phyloP scores from a whole-genome alignment of 2,329 filamentous ascomycete species.

The Paecilomyces dactylethromorphus region DNA sequence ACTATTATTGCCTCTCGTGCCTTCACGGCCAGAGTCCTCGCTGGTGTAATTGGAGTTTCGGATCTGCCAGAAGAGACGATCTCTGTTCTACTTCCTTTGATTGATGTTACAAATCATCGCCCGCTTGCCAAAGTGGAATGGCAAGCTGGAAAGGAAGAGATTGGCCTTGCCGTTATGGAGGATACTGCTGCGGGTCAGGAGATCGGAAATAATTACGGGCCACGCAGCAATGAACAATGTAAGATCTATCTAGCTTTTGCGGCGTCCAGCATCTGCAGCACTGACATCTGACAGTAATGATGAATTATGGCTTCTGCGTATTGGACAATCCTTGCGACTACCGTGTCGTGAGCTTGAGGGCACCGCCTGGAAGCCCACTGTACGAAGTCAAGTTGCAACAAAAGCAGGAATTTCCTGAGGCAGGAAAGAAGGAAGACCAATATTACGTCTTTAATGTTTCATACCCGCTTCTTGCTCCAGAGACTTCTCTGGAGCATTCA shows the following conservation, averaged over 20 bases:
- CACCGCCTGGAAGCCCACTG: slow-evolving; percentile 33
- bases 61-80: slow-evolving; percentile 52
- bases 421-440: slow-evolving; percentile 25
- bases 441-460: slow-evolving; percentile 41
- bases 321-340: slow-evolving; percentile 38
- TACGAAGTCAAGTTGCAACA: slow-evolving; percentile 28
- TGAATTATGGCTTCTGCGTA: slow-evolving; percentile 43
- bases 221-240: slow-evolving; percentile 67
- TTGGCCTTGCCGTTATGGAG: slow-evolving; percentile 38
- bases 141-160: slow-evolving; percentile 39
- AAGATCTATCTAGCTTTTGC: slow-evolving; percentile 5
- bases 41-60: slow-evolving; percentile 25
- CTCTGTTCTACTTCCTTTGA: slow-evolving; percentile 62
- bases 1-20: slow-evolving; percentile 39
- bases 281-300: slow-evolving; percentile 26
- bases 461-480: slow-evolving; percentile 32
- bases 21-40: slow-evolving; percentile 38
- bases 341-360: slow-evolving; percentile 33
- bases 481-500: slow-evolving; percentile 30
- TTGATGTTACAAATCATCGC: slow-evolving; percentile 67
- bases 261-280: slow-evolving; percentile 1
- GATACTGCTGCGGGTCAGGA: slow-evolving; percentile 47
- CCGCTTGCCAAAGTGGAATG: slow-evolving; percentile 55
- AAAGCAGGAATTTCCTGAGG: slow-evolving; percentile 25
- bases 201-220: slow-evolving; percentile 65